phyloP scores from a whole-genome alignment of 495 filamentous ascomycete genomes.

The Friedmanniomyces simplex region DNA sequence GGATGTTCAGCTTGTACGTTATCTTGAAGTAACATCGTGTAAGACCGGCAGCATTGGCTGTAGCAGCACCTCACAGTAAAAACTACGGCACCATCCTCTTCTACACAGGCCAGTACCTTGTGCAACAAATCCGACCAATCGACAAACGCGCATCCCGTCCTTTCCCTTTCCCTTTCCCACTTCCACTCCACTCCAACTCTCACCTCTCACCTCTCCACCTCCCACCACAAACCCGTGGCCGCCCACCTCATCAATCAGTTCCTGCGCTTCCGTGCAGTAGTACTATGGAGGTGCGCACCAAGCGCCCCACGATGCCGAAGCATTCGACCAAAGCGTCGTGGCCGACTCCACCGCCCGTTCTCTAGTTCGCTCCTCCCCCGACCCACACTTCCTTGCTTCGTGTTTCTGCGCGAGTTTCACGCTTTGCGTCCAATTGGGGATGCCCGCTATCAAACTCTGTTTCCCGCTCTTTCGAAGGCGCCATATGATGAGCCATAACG shows the following conservation, averaged over 20 bases:
- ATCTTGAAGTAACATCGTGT: too few species aligned
- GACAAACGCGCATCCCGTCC: too few species aligned
- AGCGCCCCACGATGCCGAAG: constrained; percentile 4
- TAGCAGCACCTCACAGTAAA: too few species aligned
- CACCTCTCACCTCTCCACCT: not conserved
- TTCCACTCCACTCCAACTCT: not conserved
- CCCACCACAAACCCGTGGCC: not conserved
- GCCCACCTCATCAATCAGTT: not conserved
- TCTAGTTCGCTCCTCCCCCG: not conserved
- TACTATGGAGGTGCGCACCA: not conserved
- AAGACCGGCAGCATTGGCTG: too few species aligned
- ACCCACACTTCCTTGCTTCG: not conserved
- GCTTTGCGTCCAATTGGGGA: not conserved
- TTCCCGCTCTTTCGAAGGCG: too few species aligned
- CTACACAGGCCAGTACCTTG: too few species aligned
- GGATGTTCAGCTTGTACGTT: too few species aligned
- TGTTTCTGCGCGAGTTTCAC: not conserved
- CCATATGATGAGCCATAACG: too few species aligned
- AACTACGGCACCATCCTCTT: too few species aligned
- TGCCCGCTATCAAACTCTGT: too few species aligned
- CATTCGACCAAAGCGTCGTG: constrained; percentile 3
- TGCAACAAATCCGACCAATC: too few species aligned
- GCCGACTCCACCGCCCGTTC: constrained; percentile 1
- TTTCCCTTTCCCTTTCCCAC: too few species aligned
- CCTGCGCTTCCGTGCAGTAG: not conserved